phyloP scores from a whole-genome alignment of 2,329 filamentous ascomycete genomes.

The Colletotrichum karsti region DNA sequence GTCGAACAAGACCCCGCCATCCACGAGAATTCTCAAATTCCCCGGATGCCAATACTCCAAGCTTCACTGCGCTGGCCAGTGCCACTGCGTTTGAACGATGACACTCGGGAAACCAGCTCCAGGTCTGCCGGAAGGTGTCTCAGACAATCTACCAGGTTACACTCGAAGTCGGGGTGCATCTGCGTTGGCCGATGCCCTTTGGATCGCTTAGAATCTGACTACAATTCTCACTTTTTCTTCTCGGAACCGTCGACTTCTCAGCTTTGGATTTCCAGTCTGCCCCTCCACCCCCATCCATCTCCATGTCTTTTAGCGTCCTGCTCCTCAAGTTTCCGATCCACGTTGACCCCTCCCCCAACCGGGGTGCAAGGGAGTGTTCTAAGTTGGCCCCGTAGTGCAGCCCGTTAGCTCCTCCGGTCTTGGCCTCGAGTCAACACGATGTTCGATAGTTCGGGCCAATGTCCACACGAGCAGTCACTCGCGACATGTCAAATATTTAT shows the following conservation, averaged over 20 bases:
- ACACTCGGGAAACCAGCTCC: no score
- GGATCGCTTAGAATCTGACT: conserved; percentile 2
- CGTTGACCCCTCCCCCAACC: conserved; percentile 12
- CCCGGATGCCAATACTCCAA: neutral
- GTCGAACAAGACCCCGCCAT: conserved; percentile 5
- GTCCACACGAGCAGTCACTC: conserved; percentile 42
- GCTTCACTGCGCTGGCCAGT: neutral
- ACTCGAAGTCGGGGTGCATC: conserved; percentile 3
- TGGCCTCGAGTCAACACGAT: conserved; percentile 29
- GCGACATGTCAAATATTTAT: conserved; percentile 37
- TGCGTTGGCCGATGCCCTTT: neutral
- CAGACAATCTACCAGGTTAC: neutral
- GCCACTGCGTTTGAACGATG: neutral
- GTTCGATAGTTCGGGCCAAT: conserved; percentile 46
- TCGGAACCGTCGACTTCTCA: neutral
- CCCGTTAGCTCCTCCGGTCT: conserved; percentile 25
- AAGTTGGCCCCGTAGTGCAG: conserved; percentile 6
- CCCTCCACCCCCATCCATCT: conserved; percentile 13
- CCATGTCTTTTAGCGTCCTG: conserved; percentile 20
- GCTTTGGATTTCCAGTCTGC: conserved; percentile 4
- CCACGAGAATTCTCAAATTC: neutral
- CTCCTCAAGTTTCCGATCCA: conserved; percentile 16
- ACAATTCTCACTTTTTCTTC: neutral
- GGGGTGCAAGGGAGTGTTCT: conserved; percentile 16
- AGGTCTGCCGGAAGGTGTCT: neutral